Conservation (phyloP, 2,329 filamentous ascomycete genomes). For the Fusarium sp. region DNA sequence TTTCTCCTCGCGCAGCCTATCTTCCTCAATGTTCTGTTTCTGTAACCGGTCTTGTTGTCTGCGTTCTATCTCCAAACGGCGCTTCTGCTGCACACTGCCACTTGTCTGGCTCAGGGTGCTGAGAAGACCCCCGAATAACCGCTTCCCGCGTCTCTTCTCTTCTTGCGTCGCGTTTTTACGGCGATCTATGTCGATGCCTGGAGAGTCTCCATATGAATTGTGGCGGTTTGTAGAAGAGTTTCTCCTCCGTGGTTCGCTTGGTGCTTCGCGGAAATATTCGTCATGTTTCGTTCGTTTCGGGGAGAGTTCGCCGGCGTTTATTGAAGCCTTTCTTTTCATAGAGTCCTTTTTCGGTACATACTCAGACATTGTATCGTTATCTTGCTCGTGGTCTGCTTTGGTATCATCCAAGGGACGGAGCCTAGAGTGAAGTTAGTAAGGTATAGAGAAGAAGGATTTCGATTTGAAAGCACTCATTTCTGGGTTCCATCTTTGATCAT, state of each 20-base stretch:
- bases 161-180: constrained; percentile 58
- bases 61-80: constrained; percentile 82
- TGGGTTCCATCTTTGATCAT: constrained; percentile 27
- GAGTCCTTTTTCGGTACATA: constrained; percentile 10
- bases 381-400: background rate
- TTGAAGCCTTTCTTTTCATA: constrained; percentile 46
- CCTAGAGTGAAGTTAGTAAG: constrained; percentile 35
- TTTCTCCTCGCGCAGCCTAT: constrained; percentile 72
- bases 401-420: constrained; percentile 22
- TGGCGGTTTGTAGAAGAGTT: constrained; percentile 22
- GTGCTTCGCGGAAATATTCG: constrained; percentile 27
- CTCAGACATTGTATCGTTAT: background rate
- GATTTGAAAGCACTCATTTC: constrained; percentile 32
- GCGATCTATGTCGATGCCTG: constrained; percentile 29
- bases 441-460: background rate
- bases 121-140: constrained; percentile 85
- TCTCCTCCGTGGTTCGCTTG: constrained; percentile 19
- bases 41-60: constrained; percentile 80
- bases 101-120: constrained; percentile 80
- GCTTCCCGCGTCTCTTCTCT: constrained; percentile 84
- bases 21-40: constrained; percentile 76
- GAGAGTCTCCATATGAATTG: constrained; percentile 11
- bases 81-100: constrained; percentile 70
- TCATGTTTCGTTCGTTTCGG: constrained; percentile 43
- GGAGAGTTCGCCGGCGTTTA: constrained; percentile 27